Base-by-base conservation (phyloP, 176 grass and related monocot genomes). In the Oryza officinalis region DNA sequence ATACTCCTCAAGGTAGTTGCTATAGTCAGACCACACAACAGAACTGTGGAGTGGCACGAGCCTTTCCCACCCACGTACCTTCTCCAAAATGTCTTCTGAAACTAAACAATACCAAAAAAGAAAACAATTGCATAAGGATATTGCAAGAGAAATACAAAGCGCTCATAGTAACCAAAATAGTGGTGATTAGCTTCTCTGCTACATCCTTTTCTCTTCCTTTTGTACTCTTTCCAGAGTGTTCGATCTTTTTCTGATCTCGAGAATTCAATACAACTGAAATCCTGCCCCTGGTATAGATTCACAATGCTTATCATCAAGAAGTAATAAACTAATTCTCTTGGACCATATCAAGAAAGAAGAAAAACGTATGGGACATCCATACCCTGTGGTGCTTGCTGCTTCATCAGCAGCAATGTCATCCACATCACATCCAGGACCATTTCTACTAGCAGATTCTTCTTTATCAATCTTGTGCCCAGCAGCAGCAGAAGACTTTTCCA, bases 1-100 rank as follows among this genome's bases (percentile, higher is more conserved):
- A 31, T 79, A 79, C 8, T 65, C 57, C 41, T 74, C 41, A 4
- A 83, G 70, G 22, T 83, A 83, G 23, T 23, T 75, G 60, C 7
- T 25, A 6, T 66, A 74, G 7, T 74, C 27, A 0, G 40, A 72
- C 28, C 37, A 65, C 3, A n/a, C 50, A 14, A 75, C 37, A 11
- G 68, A 75, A 23, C 2, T 47, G 10, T 5, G 12, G 2, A 59
- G 49, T 59, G 18, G 73, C 50, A 59, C 47, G 17, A 75, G 73
- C 28, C 47, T 75, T 75, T 75, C 49, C 28, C 49, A 75, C 49
- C 73, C 72, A 46, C 47, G 35, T 57, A 59, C 28, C 57, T 33
- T 75, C 73, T 57, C 49, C 28, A 75, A 13, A 35, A n/a, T 4
- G n/a, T n/a, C 73, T 75, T 57, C 27, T 54, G 46, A 75, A 75